Evolutionary conservation across 176 grass and related monocot genomes (phyloP).

Genomic region (Ampelocalamus luodianensis): DNA sequence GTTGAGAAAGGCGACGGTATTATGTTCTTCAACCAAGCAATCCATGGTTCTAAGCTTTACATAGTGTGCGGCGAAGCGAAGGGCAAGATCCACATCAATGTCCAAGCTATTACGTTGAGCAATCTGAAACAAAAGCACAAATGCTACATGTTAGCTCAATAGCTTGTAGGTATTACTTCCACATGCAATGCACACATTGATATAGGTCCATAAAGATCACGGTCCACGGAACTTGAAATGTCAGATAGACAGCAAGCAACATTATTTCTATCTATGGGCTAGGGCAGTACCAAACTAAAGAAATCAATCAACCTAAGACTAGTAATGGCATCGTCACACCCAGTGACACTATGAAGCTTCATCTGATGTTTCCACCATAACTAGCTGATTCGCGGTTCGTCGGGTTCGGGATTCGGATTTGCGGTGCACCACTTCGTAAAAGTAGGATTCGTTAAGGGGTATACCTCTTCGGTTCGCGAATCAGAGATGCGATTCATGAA

Average conservation of each 20-base stretch:
- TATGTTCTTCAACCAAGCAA: constrained; percentile 84
- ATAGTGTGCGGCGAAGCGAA: constrained; percentile 90
- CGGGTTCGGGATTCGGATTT: too few relatives aligned
- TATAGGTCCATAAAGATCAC: background rate
- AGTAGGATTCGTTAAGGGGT: too few relatives aligned
- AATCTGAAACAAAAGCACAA: constrained; percentile 64
- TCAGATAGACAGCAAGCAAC: background rate
- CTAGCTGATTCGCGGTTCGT: too few relatives aligned
- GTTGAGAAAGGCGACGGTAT: constrained; percentile 74
- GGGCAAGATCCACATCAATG: constrained; percentile 93
- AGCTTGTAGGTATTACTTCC: background rate
- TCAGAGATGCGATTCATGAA: too few relatives aligned
- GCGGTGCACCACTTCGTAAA: too few relatives aligned
- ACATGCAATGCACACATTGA: background rate
- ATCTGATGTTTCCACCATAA: background rate
- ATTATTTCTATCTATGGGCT: background rate
- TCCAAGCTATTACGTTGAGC: constrained; percentile 94
- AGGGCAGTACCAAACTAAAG: background rate
- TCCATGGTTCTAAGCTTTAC: constrained; percentile 87
- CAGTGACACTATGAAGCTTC: background rate
- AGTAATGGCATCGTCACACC: background rate
- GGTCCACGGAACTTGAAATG: background rate
- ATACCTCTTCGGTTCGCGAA: too few relatives aligned
- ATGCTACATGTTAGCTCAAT: background rate
- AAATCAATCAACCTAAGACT: background rate